Base-by-base conservation (phyloP, 345 rosid species). In the Ceriops zippeliana region DNA sequence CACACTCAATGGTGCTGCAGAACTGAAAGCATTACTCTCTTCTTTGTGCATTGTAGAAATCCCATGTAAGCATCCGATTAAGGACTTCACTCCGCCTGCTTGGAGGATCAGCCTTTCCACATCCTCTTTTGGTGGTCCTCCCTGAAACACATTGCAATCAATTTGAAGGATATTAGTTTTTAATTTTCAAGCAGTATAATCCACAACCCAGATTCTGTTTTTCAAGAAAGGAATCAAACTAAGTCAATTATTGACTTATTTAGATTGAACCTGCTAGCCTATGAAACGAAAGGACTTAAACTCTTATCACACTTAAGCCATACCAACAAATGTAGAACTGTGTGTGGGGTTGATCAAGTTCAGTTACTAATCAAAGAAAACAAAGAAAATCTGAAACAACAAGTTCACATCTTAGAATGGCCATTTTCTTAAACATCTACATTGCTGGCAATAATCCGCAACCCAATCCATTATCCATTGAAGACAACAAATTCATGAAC, bases 61-160 rank as follows among this genome's bases (percentile, higher is more conserved):
- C 3, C 90, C 86, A 58, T 88, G 96, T 51, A 93, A 64, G 81
- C 83, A 82, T 15, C 90, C 82, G 4, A 93, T 83, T n/a, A 89
- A 74, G 8, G 92, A 80, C 51, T 90, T 89, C n/a, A 86, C 69
- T 16, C 93, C 93, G 1, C 86, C 92, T 1, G 85, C 76, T 82
- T 85, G 83, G 37, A 82, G 81, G 70, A 87, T 87, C 7, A 90
- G 76, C 69, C 59, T 86, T 81, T 85, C 97, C 5, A 90, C 76
- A 28, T 87, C 97, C 73, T 80, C 84, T 67, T 87, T 87, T 1
- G 89, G 79, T 16, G 32, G 47, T 71, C 77, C 74, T 31, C 70
- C 85, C 93, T 90, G 81, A 13, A 77, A 47, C 42, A 79, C 61
- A 74, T 52, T 30, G 15, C 42, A 26, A 46, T 52, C 19, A 66